A percentile compares a stretch with the other conserved stretches of the same genome.
These are phyloP conservation scores for Phytophthora citrophthora DNA, from an alignment of 352 stramenopile genomes.

Conservation along the genomic window DNA sequence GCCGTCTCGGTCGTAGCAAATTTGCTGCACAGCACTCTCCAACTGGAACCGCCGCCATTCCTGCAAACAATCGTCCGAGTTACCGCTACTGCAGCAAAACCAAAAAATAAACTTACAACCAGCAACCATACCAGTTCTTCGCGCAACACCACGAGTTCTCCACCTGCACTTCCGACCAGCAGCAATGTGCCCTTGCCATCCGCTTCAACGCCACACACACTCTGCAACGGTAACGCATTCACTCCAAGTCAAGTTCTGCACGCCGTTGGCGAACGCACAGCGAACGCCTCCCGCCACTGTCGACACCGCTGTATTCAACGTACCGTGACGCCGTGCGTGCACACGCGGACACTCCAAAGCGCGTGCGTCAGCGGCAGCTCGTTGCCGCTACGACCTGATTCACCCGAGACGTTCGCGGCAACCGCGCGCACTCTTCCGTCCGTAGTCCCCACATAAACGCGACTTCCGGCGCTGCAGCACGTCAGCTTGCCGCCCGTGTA, in stretches of 20 bases:
- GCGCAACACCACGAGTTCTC: slow-evolving; percentile 57
- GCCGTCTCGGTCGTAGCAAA: slow-evolving; percentile 38
- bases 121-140: slow-evolving; percentile 34
- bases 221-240: slow-evolving; percentile 30
- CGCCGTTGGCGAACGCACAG: slow-evolving; percentile 4
- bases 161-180: slow-evolving; percentile 42
- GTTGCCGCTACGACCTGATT: slow-evolving; percentile 12
- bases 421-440: slow-evolving; percentile 38
- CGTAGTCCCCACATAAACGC: slow-evolving; percentile 34
- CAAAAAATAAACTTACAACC: too few species aligned
- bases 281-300: slow-evolving; percentile 9
- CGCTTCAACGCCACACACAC: slow-evolving; percentile 37
- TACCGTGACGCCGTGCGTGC: slow-evolving; percentile 35
- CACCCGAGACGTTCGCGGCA: slow-evolving; percentile 25
- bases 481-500: slow-evolving; percentile 23
- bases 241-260: background rate
- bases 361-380: slow-evolving; percentile 23
- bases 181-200: slow-evolving; percentile 34
- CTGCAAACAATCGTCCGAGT: slow-evolving; percentile 21
- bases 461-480: slow-evolving; percentile 17
- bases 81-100: background rate
- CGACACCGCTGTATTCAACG: slow-evolving; percentile 9
- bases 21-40: slow-evolving; percentile 46
- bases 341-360: slow-evolving; percentile 22
- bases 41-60: slow-evolving; percentile 60